Evolutionary conservation across 495 filamentous ascomycete species (phyloP).

Genomic region (Podospora tetraspora): DNA sequence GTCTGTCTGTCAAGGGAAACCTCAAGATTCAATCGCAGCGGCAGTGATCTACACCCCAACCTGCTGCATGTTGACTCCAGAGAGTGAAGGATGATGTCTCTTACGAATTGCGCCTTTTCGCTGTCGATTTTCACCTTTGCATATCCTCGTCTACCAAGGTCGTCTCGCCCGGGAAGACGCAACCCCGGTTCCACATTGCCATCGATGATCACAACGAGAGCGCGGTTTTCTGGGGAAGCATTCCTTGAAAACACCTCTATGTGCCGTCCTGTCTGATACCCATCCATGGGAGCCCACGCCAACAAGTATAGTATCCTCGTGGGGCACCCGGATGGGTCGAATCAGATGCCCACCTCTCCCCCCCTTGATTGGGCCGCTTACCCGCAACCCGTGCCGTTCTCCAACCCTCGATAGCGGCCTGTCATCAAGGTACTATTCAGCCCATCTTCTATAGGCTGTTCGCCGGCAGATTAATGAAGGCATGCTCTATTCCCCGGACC

Average conservation of each 20-base stretch:
- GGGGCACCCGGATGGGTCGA: background rate
- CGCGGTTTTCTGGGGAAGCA: background rate
- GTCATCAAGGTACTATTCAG: background rate
- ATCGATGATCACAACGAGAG: background rate
- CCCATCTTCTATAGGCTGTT: slow-evolving; percentile 1
- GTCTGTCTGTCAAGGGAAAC: background rate
- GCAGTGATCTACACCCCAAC: too few species aligned
- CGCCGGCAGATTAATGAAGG: background rate
- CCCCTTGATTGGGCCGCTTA: background rate
- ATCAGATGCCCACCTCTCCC: background rate
- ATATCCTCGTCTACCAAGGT: background rate
- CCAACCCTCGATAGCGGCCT: background rate
- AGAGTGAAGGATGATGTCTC: background rate
- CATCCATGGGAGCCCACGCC: background rate
- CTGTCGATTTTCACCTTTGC: background rate
- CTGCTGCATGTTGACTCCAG: too few species aligned
- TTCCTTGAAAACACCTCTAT: background rate
- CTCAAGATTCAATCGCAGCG: background rate
- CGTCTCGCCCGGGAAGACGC: background rate
- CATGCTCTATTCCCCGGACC: background rate
- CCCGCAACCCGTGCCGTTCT: background rate
- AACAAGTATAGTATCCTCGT: background rate
- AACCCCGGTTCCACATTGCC: background rate
- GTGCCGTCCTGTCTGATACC: background rate
- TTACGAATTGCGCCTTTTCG: background rate